phyloP scores from a whole-genome alignment of 805 yeast species.

The Barnettozyma pratensis region DNA sequence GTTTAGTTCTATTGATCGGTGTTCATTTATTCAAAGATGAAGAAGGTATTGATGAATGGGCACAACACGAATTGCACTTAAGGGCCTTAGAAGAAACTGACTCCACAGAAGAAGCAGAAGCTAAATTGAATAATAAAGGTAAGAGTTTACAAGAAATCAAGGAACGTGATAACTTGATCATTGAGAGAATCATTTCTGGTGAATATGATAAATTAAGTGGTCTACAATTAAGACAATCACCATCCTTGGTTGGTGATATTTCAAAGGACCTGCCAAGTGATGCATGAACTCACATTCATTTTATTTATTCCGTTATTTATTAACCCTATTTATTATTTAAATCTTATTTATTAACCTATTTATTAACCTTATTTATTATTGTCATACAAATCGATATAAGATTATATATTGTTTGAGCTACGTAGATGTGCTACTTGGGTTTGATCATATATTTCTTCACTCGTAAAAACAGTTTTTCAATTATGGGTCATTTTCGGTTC shows the following conservation, averaged over 20 bases:
- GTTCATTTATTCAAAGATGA: conserved; percentile 46
- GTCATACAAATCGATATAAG: neutral
- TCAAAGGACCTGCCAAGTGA: conserved; percentile 5
- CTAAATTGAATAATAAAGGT: conserved; percentile 31
- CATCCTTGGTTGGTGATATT: conserved; percentile 10
- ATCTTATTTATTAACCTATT: conserved; percentile 3
- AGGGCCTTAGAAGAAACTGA: conserved; percentile 66
- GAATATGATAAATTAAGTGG: conserved; percentile 72
- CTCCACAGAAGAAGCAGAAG: conserved; percentile 46
- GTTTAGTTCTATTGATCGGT: conserved; percentile 51
- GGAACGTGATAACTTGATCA: conserved; percentile 69
- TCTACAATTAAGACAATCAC: conserved; percentile 40
- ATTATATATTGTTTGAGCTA: neutral
- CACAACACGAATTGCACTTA: conserved; percentile 71
- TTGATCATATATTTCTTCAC: neutral
- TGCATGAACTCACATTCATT: neutral
- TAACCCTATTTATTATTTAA: conserved; percentile 4
- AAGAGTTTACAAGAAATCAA: conserved; percentile 49
- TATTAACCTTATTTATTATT: neutral
- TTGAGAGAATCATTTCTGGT: conserved; percentile 77
- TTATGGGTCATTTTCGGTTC: neutral
- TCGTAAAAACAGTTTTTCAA: neutral
- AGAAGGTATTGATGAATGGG: conserved; percentile 66
- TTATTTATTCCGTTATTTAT: conserved; percentile 1
- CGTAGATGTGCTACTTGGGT: no score